Base-by-base conservation (phyloP, 2,329 filamentous ascomycete species). In the Sporothrix curviconia region DNA sequence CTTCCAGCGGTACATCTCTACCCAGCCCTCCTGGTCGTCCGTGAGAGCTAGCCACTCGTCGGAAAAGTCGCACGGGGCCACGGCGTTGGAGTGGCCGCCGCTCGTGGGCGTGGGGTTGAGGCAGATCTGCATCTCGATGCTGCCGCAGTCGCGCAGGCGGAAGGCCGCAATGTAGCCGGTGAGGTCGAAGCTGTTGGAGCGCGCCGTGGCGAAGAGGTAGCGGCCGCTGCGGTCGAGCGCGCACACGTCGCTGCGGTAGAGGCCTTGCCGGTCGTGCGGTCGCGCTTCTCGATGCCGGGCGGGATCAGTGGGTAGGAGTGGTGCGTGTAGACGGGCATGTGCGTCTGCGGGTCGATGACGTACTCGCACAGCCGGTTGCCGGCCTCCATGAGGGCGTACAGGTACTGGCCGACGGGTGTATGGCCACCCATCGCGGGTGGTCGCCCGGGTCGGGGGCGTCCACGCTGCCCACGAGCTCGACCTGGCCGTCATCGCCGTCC, bases 11-110 rank as follows among this genome's bases (percentile, higher is more conserved):
- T 95, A 95, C 57, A 95, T 89, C 75, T 95, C 90, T 19, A 95
- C 74, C 75, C 87, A 92, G 6, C 90, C 90, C 64, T 91, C 83
- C 74, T 95, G 87, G 67, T 95, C 90, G 66, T 95, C 90, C 7
- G 89, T 94, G 64, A 95, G 79, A 17, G 90, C 90, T n/a, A 95
- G 66, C 88, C 89, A 95, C 72, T 95, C 90, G 66, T 95, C 90
- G 60, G 78, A 87, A 82, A 88, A 95, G 59, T 88, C 85, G 68
- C 87, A 90, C 1, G 90, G 90, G 58, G 83, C 81, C n/a, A 95
- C 88, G 0, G 90, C 90, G 67, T 95, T 95, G 60, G 87, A 91
- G 71, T 95, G 90, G 0, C 90, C 90, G 46, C 90, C 90, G 67
- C 88, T 92, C 2, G 89, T 95, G 2, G 89, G 88, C 2, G 90